Conservation (phyloP, 495 filamentous ascomycete species). For the Echria macrotheca region DNA sequence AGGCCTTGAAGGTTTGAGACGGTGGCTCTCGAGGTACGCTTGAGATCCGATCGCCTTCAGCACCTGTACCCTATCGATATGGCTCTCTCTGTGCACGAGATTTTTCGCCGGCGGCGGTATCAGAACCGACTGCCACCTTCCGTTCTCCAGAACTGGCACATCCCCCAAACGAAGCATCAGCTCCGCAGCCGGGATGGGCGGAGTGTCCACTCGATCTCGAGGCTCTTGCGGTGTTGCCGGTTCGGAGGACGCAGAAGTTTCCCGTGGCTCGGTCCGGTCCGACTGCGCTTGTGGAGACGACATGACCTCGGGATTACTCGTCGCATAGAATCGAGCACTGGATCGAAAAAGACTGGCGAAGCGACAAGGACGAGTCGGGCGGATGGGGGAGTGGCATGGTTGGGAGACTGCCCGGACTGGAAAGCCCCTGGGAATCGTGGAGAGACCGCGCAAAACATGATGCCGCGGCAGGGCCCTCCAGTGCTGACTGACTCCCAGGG, state of each 20-base stretch:
- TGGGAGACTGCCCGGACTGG: background rate
- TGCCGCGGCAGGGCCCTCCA: conserved; percentile 29
- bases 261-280: background rate
- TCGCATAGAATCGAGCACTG: no score
- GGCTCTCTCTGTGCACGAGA: background rate
- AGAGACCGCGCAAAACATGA: conserved; percentile 22
- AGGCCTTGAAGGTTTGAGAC: background rate
- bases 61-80: background rate
- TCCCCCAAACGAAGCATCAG: background rate
- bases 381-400: background rate
- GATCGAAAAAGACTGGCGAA: background rate
- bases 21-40: no score
- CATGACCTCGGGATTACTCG: no score
- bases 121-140: background rate
- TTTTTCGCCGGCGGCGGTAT: background rate
- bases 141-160: background rate
- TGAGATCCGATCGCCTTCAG: no score
- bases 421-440: conserved; percentile 30
- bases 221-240: no score
- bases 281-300: background rate
- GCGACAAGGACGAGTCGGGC: background rate
- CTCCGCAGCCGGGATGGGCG: no score
- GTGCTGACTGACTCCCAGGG: conserved; percentile 34
- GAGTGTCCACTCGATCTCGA: no score
- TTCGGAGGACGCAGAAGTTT: background rate